A percentile compares a stretch with the other conserved stretches of the same genome.
Evolutionary conservation across 2,329 filamentous ascomycete genomes (phyloP).

Genomic region (Decorospora gaudefroyi): DNA sequence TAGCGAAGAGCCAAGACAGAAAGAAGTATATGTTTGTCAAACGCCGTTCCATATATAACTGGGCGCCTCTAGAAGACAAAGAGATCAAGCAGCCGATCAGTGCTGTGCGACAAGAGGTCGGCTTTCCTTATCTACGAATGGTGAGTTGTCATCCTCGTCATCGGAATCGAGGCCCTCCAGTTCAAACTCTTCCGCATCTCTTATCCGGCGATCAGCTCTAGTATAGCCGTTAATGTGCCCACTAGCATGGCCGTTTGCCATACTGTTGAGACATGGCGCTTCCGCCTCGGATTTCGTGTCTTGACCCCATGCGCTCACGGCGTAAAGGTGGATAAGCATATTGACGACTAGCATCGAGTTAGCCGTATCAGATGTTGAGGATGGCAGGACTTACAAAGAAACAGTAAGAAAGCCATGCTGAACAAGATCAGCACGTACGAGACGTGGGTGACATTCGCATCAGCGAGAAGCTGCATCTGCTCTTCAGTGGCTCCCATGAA

Average conservation of each 20-base stretch:
- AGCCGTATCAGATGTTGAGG: slow-evolving; percentile 4
- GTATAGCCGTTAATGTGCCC: slow-evolving; percentile 47
- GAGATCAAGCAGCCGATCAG: slow-evolving; percentile 6
- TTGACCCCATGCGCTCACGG: slow-evolving; percentile 61
- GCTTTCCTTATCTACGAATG: slow-evolving; percentile 32
- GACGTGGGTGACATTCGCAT: slow-evolving; percentile 80
- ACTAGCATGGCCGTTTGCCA: slow-evolving; percentile 26
- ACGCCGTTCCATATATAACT: neutral
- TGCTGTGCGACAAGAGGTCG: slow-evolving; percentile 20
- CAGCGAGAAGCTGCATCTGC: slow-evolving; percentile 79
- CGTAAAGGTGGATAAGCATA: slow-evolving; percentile 83
- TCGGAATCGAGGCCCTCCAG: slow-evolving; percentile 88
- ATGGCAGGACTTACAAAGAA: slow-evolving; percentile 66
- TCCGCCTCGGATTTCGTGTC: slow-evolving; percentile 46
- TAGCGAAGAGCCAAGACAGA: neutral
- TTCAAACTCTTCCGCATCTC: slow-evolving; percentile 91
- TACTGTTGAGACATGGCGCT: slow-evolving; percentile 35
- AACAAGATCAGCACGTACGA: slow-evolving; percentile 91
- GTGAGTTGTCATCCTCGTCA: slow-evolving; percentile 65
- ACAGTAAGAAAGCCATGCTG: slow-evolving; percentile 86
- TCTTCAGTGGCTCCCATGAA: slow-evolving; percentile 99
- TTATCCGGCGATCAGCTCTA: slow-evolving; percentile 62
- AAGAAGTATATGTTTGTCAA: neutral
- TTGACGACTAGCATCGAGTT: slow-evolving; percentile 64
- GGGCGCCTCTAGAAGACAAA: neutral